Conservation (phyloP, 2,329 filamentous ascomycete genomes). For the Phaeosphaeriaceae sp. region DNA sequence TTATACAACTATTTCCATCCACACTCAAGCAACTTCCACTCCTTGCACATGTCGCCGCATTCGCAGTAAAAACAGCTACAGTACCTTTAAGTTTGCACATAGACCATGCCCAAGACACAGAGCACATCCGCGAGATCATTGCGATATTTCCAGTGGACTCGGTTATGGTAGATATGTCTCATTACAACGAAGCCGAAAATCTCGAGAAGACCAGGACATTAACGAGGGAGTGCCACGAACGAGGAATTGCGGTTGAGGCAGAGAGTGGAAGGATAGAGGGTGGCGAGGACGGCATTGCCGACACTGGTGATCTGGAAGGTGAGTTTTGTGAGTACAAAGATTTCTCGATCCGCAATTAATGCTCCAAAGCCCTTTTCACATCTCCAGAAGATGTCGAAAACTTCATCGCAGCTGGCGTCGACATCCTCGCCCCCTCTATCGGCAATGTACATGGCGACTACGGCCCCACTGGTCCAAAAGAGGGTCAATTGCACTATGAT, state of each 20-base stretch:
- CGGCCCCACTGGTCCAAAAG: slow-evolving; percentile 61
- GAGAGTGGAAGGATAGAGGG: slow-evolving; percentile 74
- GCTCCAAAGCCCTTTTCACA: slow-evolving; percentile 58
- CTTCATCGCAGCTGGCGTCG: slow-evolving; percentile 72
- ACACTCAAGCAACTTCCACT: slow-evolving; percentile 68
- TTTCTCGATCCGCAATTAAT: neutral
- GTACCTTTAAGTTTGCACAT: slow-evolving; percentile 56
- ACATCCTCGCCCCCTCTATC: slow-evolving; percentile 75
- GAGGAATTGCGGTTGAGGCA: slow-evolving; percentile 71
- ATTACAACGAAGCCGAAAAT: slow-evolving; percentile 75
- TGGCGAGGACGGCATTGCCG: slow-evolving; percentile 75
- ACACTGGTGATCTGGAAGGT: slow-evolving; percentile 67
- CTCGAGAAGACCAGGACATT: slow-evolving; percentile 66
- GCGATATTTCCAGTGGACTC: slow-evolving; percentile 67
- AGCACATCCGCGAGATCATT: slow-evolving; percentile 50
- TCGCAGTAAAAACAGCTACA: slow-evolving; percentile 49
- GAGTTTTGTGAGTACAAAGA: too few relatives aligned
- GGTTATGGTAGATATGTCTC: slow-evolving; percentile 80
- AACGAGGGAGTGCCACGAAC: slow-evolving; percentile 65
- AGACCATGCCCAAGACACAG: slow-evolving; percentile 55
- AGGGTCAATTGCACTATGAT: slow-evolving; percentile 41
- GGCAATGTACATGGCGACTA: slow-evolving; percentile 79
- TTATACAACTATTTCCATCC: slow-evolving; percentile 60
- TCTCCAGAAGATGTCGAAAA: slow-evolving; percentile 71
- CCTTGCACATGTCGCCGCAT: slow-evolving; percentile 52